These are phyloP conservation scores for Populus trichocarpa DNA, from an alignment of 441 rosid genomes.

Conservation along the genomic window DNA sequence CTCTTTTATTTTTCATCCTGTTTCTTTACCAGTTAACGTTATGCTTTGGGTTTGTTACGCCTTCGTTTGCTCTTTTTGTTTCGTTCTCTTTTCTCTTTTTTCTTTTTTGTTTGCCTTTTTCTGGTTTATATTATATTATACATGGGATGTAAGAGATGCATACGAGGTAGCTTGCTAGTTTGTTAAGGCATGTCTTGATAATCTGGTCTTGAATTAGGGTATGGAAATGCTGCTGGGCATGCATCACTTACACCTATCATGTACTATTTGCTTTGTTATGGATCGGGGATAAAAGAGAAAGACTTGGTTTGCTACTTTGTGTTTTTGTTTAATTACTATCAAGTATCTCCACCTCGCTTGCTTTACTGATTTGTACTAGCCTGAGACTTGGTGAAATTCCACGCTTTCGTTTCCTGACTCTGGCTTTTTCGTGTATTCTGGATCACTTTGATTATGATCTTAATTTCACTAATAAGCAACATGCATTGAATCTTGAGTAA, in stretches of 20 bases:
- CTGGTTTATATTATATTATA: slow-evolving; percentile 8
- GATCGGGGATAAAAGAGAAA: slow-evolving; percentile 8
- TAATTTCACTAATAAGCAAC: background rate
- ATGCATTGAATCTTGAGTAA: background rate
- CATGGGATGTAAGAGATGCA: slow-evolving; percentile 78
- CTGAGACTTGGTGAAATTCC: background rate
- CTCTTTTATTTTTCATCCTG: background rate
- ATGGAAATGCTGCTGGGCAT: slow-evolving; percentile 50
- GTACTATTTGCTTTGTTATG: slow-evolving; percentile 25
- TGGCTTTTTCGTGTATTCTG: background rate
- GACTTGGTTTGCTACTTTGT: background rate
- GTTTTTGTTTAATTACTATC: background rate
- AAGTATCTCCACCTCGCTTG: background rate
- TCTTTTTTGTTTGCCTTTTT: background rate
- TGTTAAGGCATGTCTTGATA: background rate
- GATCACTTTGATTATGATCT: background rate
- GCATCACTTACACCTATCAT: slow-evolving; percentile 67
- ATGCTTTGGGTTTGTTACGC: slow-evolving; percentile 4
- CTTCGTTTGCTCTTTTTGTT: background rate
- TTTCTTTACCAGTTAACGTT: slow-evolving; percentile 19
- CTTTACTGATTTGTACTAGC: background rate
- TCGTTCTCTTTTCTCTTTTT: background rate
- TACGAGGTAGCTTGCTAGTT: slow-evolving; percentile 40
- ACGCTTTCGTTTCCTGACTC: background rate
- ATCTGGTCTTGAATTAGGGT: background rate